A percentile compares a stretch with the other conserved stretches of the same genome.
Conservation (phyloP, 768 basidiomycete species). For the Lactarius hengduanensis region DNA sequence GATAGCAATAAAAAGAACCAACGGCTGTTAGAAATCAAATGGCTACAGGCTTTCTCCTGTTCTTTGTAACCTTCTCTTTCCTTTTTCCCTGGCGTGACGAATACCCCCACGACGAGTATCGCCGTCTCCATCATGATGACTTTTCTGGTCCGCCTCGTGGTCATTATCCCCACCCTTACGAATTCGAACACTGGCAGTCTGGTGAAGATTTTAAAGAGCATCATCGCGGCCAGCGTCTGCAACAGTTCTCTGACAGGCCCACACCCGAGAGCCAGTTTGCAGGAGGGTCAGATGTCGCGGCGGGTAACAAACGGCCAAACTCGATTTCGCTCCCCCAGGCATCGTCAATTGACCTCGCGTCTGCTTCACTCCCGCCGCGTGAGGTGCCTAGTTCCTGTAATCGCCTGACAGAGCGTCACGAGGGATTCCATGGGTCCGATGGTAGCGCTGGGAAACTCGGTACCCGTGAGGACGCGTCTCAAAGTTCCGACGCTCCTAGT, state of each 20-base stretch:
- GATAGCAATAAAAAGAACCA: too few species aligned
- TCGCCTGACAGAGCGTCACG: not conserved
- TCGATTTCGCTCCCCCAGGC: not conserved
- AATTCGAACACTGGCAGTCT: not conserved
- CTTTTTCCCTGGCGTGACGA: too few species aligned
- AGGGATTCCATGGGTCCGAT: not conserved
- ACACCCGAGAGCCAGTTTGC: not conserved
- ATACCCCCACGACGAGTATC: not conserved
- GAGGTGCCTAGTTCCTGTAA: not conserved
- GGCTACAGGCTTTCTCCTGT: too few species aligned
- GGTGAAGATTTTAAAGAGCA: not conserved
- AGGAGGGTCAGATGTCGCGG: not conserved
- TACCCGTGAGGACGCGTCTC: not conserved
- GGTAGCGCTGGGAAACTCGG: too few species aligned
- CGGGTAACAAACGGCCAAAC: not conserved
- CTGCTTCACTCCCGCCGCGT: constrained; percentile 10
- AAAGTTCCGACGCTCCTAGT: not conserved
- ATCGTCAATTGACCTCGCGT: constrained; percentile 13
- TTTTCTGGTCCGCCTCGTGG: not conserved
- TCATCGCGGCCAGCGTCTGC: not conserved
- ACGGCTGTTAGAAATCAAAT: too few species aligned
- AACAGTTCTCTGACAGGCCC: not conserved
- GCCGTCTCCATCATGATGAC: not conserved
- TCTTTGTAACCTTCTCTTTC: too few species aligned
- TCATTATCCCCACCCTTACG: not conserved